These are phyloP conservation scores for Tieghemostelium lacteum DNA, from an alignment of 78 protist genomes.

Conservation along the genomic window DNA sequence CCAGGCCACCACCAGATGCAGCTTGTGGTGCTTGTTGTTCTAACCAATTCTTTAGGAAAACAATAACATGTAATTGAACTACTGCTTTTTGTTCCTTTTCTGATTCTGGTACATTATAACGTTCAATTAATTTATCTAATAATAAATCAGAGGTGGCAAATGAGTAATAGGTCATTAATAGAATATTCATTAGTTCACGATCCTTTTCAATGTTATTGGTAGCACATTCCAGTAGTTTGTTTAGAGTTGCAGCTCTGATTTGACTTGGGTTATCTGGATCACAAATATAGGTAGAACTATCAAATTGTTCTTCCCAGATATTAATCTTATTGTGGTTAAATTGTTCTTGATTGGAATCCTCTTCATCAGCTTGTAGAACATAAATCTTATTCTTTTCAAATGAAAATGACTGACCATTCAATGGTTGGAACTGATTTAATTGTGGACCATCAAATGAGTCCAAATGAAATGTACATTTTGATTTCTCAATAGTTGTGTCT, in stretches of 20 bases:
- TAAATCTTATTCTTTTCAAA: constrained; percentile 14
- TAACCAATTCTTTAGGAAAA: constrained; percentile 75
- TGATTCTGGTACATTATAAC: constrained; percentile 78
- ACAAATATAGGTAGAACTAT: constrained; percentile 20
- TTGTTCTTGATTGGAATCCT: neutral
- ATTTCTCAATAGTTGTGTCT: constrained; percentile 39
- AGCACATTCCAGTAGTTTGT: constrained; percentile 50
- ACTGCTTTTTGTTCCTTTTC: constrained; percentile 44
- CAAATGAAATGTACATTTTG: constrained; percentile 64
- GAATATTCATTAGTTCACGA: constrained; percentile 65
- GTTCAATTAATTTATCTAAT: constrained; percentile 53
- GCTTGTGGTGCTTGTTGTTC: constrained; percentile 81
- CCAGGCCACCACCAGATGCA: constrained; percentile 73
- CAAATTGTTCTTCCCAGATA: constrained; percentile 69
- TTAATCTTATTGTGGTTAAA: constrained; percentile 24
- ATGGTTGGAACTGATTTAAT: constrained; percentile 55
- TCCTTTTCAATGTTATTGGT: constrained; percentile 70
- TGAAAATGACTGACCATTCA: constrained; percentile 28
- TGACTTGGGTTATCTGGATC: constrained; percentile 45
- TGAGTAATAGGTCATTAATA: constrained; percentile 79
- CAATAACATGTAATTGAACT: constrained; percentile 64
- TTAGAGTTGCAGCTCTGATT: constrained; percentile 66
- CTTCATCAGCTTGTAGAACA: constrained; percentile 46
- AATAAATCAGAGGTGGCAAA: constrained; percentile 79
- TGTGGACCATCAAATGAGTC: constrained; percentile 61